Evolutionary conservation across 2,329 filamentous ascomycete genomes (phyloP).

Genomic region (Penicillium thymicola): DNA sequence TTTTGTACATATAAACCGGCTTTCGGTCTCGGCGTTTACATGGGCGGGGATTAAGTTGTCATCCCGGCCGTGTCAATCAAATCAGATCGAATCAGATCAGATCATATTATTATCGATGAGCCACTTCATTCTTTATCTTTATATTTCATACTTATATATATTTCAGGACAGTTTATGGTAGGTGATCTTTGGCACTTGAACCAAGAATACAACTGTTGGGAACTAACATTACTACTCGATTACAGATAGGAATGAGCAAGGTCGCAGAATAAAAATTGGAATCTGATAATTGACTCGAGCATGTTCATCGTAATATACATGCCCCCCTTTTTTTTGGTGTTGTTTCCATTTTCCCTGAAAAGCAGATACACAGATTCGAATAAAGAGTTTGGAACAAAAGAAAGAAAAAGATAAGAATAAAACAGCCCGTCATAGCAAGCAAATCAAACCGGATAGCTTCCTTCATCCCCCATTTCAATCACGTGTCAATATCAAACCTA

Average conservation of each 20-base stretch:
- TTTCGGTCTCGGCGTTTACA: conserved; percentile 5
- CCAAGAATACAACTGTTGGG: too few relatives aligned
- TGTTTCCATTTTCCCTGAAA: neutral
- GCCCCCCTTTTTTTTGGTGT: neutral
- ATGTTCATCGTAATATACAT: neutral
- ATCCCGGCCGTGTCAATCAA: neutral
- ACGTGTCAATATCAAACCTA: neutral
- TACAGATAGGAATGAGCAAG: neutral
- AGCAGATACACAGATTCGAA: neutral
- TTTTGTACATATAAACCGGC: conserved; percentile 10
- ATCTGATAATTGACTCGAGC: neutral
- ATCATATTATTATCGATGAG: neutral
- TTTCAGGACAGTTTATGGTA: neutral
- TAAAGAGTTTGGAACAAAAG: neutral
- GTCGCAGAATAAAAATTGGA: neutral
- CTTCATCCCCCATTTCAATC: neutral
- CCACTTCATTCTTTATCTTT: neutral
- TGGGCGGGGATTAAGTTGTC: neutral
- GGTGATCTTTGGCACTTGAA: neutral
- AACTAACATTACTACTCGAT: neutral
- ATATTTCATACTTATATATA: too few relatives aligned
- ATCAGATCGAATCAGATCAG: neutral
- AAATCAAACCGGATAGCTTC: neutral
- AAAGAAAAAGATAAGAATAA: neutral
- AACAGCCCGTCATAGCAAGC: neutral